Evolutionary conservation across 2,329 filamentous ascomycete species (phyloP), one percentile per base, ranked within the genome.

Genomic region (Scleromitrula shiraiana): DNA sequence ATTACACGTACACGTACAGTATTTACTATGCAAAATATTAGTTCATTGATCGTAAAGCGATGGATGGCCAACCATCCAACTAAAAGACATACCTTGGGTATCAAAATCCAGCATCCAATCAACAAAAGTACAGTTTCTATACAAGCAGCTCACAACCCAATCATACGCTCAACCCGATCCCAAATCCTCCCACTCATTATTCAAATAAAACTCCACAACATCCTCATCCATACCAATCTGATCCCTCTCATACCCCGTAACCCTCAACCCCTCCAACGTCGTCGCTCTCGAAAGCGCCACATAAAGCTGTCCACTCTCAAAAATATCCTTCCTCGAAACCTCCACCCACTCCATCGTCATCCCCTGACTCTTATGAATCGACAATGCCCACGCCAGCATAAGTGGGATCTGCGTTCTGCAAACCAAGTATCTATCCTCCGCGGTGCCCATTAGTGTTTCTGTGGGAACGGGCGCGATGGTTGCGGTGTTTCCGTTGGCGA

Each of bases 351-450:
- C 44, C 5, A 63, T 40, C 0, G 90, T 96, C 67, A 96, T 90
- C 1, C 90, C 90, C 63, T 96, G 90, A 0, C 91, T 90, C 67
- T 97, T 97, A 72, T 98, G 93, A 49, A 98, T 97, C 1, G 88
- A 95, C 26, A 97, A 69, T 1, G 93, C 91, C 93, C 93, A 97
- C 0, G 90, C 91, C 19, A 97, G 73, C 46, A 95, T 95, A 40
- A 97, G 73, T 0, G 93, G 93, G 5, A 79, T 67, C 51, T 79
- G 75, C 4, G 56, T 59, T 19, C 65, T 37, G 17, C 49, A 55
- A 2, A 55, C 51, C 1, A 56, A 26, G 39, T 59, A 61, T 17
- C 50, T 46, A 17, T 51, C 50, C 2, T 32, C 9, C 5, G 40
- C 44, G 1, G 40, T 33, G 4, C 53, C 53, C 29, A 50, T 49